Percentiles rank a stretch among this genome's conserved stretches.
Evolutionary conservation across 2,329 filamentous ascomycete species (phyloP).

Genomic region (Harringtonia lauricola): DNA sequence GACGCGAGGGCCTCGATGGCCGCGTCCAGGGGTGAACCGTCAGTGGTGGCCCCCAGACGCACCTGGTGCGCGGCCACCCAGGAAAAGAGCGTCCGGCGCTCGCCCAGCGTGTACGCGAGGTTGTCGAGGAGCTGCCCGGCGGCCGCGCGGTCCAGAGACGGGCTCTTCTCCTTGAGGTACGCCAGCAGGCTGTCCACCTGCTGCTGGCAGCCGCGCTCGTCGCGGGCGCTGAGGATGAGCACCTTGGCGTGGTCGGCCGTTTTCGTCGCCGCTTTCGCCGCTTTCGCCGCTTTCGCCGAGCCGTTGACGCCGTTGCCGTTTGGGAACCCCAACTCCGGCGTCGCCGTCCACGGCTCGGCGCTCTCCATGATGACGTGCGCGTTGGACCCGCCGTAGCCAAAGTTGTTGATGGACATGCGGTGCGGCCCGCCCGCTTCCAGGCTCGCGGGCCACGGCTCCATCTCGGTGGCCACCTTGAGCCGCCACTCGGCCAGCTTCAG

Average conservation of each 20-base stretch:
- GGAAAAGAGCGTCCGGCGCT: slow-evolving; percentile 9
- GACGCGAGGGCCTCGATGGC: not conserved
- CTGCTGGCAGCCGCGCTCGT: slow-evolving; percentile 2
- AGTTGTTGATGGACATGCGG: slow-evolving; percentile 17
- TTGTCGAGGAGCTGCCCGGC: not conserved
- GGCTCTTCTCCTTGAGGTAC: not conserved
- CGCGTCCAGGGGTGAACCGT: not conserved
- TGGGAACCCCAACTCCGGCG: not conserved
- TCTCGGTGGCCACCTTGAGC: slow-evolving; percentile 13
- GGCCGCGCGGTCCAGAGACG: not conserved
- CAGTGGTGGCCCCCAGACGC: not conserved
- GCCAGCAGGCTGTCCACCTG: not conserved
- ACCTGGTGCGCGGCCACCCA: not conserved
- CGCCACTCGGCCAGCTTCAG: slow-evolving; percentile 18
- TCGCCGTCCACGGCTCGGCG: slow-evolving; percentile 2
- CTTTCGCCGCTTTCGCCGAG: too few relatives aligned
- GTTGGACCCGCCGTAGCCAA: slow-evolving; percentile 20
- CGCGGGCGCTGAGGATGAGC: slow-evolving; percentile 2
- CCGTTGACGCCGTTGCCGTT: not conserved
- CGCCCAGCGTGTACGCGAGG: slow-evolving; percentile 12
- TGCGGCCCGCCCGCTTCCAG: slow-evolving; percentile 1
- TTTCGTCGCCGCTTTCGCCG: not conserved
- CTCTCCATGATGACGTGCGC: slow-evolving; percentile 18
- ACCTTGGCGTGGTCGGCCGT: not conserved
- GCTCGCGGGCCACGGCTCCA: slow-evolving; percentile 14